Conservation (phyloP, 768 basidiomycete genomes). For the Thelephora aurantiotincta region DNA sequence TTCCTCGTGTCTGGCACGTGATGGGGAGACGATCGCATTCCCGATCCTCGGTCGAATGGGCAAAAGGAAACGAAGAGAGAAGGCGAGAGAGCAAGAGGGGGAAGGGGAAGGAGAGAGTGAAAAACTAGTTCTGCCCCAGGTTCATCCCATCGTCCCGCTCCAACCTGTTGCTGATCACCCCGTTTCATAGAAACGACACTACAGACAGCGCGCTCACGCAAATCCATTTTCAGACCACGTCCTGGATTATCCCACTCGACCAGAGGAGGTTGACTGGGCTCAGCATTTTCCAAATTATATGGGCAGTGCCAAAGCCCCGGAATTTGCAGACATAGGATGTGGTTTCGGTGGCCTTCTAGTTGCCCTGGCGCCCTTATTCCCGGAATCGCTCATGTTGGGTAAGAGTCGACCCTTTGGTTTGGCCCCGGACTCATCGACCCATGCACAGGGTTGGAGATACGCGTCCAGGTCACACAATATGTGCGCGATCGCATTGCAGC, state of each 20-base stretch:
- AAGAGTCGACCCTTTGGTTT: conserved; percentile 12
- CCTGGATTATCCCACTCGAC: conserved; percentile 75
- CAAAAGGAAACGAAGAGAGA: background rate
- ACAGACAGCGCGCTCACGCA: conserved; percentile 72
- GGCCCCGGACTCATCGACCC: background rate
- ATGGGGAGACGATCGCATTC: background rate
- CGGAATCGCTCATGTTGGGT: conserved; percentile 91
- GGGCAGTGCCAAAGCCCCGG: conserved; percentile 49
- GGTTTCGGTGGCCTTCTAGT: conserved; percentile 94
- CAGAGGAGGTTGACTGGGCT: conserved; percentile 67
- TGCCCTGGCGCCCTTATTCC: conserved; percentile 78
- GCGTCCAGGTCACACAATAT: conserved; percentile 91
- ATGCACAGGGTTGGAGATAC: conserved; percentile 82
- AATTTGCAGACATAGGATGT: conserved; percentile 95
- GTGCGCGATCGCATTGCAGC: conserved; percentile 89
- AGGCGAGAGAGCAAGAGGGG: conserved; percentile 1
- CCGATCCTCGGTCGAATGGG: background rate
- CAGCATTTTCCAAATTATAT: conserved; percentile 67
- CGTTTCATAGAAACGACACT: conserved; percentile 57
- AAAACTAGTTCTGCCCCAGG: conserved; percentile 19
- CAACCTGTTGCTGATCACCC: background rate
- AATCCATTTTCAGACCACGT: conserved; percentile 83
- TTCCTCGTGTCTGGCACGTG: background rate
- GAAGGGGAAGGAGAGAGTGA: conserved; percentile 1
- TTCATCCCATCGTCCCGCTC: conserved; percentile 7